phyloP scores from a whole-genome alignment of 169 alveolate species.

The Plasmodium coatneyi region DNA sequence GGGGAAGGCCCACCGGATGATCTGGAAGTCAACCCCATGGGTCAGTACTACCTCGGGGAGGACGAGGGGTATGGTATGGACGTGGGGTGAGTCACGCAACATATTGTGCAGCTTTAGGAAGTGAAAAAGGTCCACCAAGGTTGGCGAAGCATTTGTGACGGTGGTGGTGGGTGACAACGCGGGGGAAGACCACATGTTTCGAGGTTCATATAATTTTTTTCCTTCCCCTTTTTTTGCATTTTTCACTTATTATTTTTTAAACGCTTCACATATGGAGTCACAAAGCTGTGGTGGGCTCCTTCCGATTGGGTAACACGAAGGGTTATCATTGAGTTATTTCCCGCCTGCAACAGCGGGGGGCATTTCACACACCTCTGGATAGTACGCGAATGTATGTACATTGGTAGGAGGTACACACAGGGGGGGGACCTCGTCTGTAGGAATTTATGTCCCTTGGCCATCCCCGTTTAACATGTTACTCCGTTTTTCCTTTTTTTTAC shows the following conservation, averaged over 20 bases:
- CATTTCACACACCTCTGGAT: background rate
- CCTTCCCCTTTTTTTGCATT: background rate
- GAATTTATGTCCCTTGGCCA: background rate
- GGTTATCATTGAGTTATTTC: background rate
- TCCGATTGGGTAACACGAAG: background rate
- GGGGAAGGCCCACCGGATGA: conserved; percentile 47
- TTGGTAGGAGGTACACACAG: background rate
- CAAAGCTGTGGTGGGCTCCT: background rate
- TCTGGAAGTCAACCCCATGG: background rate
- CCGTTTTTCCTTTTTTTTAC: background rate
- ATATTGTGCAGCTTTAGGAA: background rate
- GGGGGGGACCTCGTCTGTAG: background rate
- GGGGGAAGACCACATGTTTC: background rate
- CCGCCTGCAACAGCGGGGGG: background rate
- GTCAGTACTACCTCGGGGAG: background rate
- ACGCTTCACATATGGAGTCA: background rate
- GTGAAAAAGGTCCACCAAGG: background rate
- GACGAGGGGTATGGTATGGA: background rate
- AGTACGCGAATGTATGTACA: background rate
- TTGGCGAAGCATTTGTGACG: background rate
- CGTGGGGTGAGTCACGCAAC: background rate
- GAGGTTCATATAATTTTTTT: background rate
- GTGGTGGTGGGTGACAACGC: background rate
- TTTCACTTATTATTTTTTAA: no score
- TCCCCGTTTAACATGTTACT: background rate